Percentiles rank a stretch among this genome's conserved stretches.
phyloP scores from a whole-genome alignment of 2,329 filamentous ascomycete species.

The Aaosphaeria arxii region DNA sequence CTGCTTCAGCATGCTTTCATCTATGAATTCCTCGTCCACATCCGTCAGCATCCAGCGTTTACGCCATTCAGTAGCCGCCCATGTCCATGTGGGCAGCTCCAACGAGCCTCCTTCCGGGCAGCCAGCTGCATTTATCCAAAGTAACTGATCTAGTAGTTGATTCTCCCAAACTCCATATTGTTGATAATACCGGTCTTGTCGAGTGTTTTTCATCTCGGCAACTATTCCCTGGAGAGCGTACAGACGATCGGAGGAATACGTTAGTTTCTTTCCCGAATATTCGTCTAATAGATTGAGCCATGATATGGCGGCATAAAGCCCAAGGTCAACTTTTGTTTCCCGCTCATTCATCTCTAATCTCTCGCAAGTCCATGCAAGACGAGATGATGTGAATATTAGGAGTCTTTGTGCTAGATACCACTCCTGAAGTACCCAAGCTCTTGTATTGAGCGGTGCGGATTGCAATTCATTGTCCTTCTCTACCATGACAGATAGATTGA shows the following conservation, averaged over 20 bases:
- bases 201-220: background rate
- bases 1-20: no score
- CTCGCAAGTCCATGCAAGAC: background rate
- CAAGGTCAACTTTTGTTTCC: no score
- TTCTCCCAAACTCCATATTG: background rate
- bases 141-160: background rate
- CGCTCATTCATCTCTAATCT: no score
- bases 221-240: background rate
- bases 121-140: background rate
- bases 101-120: background rate
- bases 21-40: no score
- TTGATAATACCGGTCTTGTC: slow-evolving; percentile 1
- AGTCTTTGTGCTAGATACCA: background rate
- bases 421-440: background rate
- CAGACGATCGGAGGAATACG: background rate
- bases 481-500: background rate
- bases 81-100: background rate
- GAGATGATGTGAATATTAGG: background rate
- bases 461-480: no score
- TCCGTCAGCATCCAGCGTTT: no score
- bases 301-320: no score
- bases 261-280: background rate
- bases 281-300: background rate
- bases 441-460: no score
- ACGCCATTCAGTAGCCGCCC: background rate